Base-by-base conservation (phyloP, 2,329 filamentous ascomycete species). In the Mollisiaceae sp. region DNA sequence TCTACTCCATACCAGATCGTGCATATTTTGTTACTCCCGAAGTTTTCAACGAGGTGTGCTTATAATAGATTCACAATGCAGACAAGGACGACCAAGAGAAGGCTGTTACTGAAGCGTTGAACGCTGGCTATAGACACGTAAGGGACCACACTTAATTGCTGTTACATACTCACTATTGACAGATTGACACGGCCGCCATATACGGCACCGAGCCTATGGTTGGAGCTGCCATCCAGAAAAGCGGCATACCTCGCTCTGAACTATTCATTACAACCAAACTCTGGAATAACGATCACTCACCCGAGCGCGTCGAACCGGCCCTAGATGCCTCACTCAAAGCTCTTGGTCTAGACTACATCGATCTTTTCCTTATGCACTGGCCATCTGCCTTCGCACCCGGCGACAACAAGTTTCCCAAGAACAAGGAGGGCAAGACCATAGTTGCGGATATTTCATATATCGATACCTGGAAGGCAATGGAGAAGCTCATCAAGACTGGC, bases 391-490 rank as follows among this genome's bases (percentile, higher is more conserved):
- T 77, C 67, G 69, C 74, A 45, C 36, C 71, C 15, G 71, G 72
- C 8, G 55, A 67, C 8, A 65, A 70, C 8, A 47, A 70, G 12
- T 68, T 75, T 54, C 72, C 72, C 27, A 75, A 73, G 60, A 68
- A 70, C 56, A 59, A 61, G 4, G 62, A 72, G 56, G 73, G 67
- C 8, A 74, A 72, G 57, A 70, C 65, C 41, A 59, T 70, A 38
- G 71, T 68, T 18, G 66, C 62, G 8, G 59, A 71, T 35, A 72
- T 71, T 36, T 67, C 65, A 15, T 87, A 80, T 56, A 65, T 79
- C 52, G 76, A 81, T 62, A 89, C 86, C 60, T 90, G 86, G 85
- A 77, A 81, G 41, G 82, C 82, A 1, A 84, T 90, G 82, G 83
- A 86, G 75, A 80, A 82, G 67, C 72, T 89, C 22, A 79, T 87